Percentiles rank a stretch among this genome's conserved stretches.
Conservation (phyloP, 345 rosid genomes). For the Syzygium oleosum region DNA sequence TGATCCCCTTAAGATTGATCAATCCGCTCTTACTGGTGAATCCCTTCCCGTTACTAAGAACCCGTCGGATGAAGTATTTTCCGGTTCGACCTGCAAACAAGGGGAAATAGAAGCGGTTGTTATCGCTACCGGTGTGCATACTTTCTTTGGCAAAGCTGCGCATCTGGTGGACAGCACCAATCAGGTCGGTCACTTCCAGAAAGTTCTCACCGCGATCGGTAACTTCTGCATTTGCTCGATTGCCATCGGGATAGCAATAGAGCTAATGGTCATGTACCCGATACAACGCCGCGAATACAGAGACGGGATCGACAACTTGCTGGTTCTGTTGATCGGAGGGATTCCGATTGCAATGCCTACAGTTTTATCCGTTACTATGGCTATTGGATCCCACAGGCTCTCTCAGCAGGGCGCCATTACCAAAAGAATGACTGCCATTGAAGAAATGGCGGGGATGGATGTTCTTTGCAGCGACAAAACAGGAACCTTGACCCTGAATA, state of each 20-base stretch:
- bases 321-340: conserved; percentile 90
- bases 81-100: conserved; percentile 90
- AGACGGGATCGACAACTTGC: conserved; percentile 75
- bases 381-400: conserved; percentile 85
- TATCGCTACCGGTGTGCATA: conserved; percentile 89
- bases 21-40: conserved; percentile 93
- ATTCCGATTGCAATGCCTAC: conserved; percentile 95
- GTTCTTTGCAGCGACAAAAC: conserved; percentile 93
- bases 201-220: conserved; percentile 78
- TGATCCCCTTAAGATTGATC: conserved; percentile 88
- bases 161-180: conserved; percentile 86
- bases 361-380: conserved; percentile 94
- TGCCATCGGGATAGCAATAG: conserved; percentile 54
- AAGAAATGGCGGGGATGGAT: conserved; percentile 98
- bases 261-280: conserved; percentile 73
- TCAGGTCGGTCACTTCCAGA: conserved; percentile 90
- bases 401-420: conserved; percentile 86
- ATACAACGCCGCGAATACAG: conserved; percentile 68
- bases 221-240: conserved; percentile 94
- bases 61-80: conserved; percentile 76
- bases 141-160: conserved; percentile 96
- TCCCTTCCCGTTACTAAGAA: conserved; percentile 77
- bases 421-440: conserved; percentile 95
- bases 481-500: conserved; percentile 79
- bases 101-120: conserved; percentile 90